Evolutionary conservation across 192 early-diverging fungal species (phyloP).

Genomic region (Coemansia sp.): DNA sequence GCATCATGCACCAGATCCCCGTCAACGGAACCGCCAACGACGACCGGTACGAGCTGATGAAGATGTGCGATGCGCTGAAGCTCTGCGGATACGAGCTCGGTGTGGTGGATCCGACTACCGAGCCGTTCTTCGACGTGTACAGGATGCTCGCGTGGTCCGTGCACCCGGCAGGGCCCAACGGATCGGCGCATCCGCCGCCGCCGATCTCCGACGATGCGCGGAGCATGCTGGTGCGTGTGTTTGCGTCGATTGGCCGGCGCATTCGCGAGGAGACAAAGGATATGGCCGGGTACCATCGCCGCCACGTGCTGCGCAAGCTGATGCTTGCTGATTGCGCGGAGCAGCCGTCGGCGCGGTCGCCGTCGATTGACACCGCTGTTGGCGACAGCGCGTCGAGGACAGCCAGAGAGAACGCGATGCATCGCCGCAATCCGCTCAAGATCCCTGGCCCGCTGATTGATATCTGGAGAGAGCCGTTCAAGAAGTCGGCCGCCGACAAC

Average conservation of each 20-base stretch:
- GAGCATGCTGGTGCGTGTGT: slow-evolving; percentile 26
- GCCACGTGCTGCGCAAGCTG: slow-evolving; percentile 45
- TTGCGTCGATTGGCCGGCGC: slow-evolving; percentile 34
- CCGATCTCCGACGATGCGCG: slow-evolving; percentile 27
- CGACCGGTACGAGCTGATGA: slow-evolving; percentile 47
- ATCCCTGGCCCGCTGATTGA: slow-evolving; percentile 46
- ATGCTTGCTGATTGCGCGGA: slow-evolving; percentile 17
- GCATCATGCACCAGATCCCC: slow-evolving; percentile 22
- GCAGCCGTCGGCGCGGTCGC: neutral
- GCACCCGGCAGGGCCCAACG: slow-evolving; percentile 21
- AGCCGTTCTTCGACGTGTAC: slow-evolving; percentile 31
- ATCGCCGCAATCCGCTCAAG: slow-evolving; percentile 20
- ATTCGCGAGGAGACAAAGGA: slow-evolving; percentile 47
- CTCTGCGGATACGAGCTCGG: slow-evolving; percentile 49
- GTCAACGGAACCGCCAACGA: slow-evolving; percentile 18
- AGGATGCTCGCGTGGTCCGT: slow-evolving; percentile 41
- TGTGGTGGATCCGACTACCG: slow-evolving; percentile 11
- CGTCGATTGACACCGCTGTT: neutral
- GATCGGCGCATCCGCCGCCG: slow-evolving; percentile 23
- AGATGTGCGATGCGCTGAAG: slow-evolving; percentile 50
- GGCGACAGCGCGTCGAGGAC: slow-evolving; percentile 9
- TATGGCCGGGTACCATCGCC: slow-evolving; percentile 45
- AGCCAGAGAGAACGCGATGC: neutral
- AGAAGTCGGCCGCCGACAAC: slow-evolving; percentile 14
- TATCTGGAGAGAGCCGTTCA: slow-evolving; percentile 51